Conservation (phyloP, 1,284 basidiomycete genomes). For the Flammula alnicola region DNA sequence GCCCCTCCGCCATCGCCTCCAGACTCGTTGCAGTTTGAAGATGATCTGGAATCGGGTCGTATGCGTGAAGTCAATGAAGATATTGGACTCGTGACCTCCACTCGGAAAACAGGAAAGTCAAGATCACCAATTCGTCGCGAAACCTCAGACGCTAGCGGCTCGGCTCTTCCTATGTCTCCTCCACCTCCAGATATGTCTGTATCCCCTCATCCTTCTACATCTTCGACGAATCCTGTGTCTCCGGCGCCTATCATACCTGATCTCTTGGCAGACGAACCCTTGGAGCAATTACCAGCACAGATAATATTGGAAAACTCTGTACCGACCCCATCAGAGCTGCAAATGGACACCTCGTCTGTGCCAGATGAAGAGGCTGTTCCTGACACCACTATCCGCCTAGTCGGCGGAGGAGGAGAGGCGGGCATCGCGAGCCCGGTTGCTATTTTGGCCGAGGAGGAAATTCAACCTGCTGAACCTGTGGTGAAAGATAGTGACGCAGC, state of each 20-base stretch:
- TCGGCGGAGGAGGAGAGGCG: slow-evolving; percentile 54
- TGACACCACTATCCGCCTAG: slow-evolving; percentile 56
- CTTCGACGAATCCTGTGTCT: too few species aligned
- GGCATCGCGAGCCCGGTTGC: slow-evolving; percentile 28
- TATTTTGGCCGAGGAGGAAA: slow-evolving; percentile 15
- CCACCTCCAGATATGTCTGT: slow-evolving; percentile 15
- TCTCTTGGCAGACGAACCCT: slow-evolving; percentile 49
- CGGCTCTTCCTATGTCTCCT: slow-evolving; percentile 24
- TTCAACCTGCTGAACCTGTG: slow-evolving; percentile 14
- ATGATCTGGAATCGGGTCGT: slow-evolving; percentile 66
- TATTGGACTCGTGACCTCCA: slow-evolving; percentile 30
- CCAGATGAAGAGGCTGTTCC: slow-evolving; percentile 31
- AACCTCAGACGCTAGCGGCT: slow-evolving; percentile 24
- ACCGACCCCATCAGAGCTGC: neutral
- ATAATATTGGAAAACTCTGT: neutral
- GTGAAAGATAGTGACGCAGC: slow-evolving; percentile 31
- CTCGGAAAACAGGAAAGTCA: slow-evolving; percentile 24
- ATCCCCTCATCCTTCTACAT: slow-evolving; percentile 16
- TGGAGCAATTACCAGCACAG: slow-evolving; percentile 11
- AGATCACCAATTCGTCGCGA: slow-evolving; percentile 28
- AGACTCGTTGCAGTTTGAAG: slow-evolving; percentile 53
- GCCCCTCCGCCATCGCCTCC: slow-evolving; percentile 47
- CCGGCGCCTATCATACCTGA: slow-evolving; percentile 42
- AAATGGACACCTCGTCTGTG: slow-evolving; percentile 3
- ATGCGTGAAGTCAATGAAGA: slow-evolving; percentile 46